These are phyloP conservation scores for Candida smagusa DNA, from an alignment of 1,139 yeast genomes.

Conservation along the genomic window DNA sequence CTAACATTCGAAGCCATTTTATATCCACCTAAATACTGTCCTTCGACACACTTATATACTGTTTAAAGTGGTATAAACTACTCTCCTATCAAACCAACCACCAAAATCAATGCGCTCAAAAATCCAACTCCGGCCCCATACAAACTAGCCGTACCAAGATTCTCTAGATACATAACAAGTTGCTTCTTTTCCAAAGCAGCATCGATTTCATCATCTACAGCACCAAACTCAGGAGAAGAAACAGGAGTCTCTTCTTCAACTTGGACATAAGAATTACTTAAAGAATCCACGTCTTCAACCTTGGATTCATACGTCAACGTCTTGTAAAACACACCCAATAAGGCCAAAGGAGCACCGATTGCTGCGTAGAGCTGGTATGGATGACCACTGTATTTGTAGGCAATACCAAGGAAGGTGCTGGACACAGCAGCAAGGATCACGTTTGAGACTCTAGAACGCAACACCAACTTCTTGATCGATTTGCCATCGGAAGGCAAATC, in stretches of 20 bases:
- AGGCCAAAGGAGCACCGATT: conserved; percentile 39
- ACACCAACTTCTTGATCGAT: conserved; percentile 7
- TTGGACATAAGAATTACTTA: conserved; percentile 50
- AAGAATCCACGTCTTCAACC: conserved; percentile 27
- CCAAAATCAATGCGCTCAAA: conserved; percentile 38
- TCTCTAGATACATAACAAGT: conserved; percentile 28
- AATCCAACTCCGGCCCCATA: conserved; percentile 40
- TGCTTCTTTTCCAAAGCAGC: conserved; percentile 41
- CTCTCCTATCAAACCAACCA: conserved; percentile 52
- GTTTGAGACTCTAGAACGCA: conserved; percentile 26
- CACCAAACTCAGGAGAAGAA: conserved; percentile 28
- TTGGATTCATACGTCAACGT: conserved; percentile 9
- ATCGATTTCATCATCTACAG: conserved; percentile 43
- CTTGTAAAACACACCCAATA: conserved; percentile 11
- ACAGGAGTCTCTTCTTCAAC: conserved; percentile 32
- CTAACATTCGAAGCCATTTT: too few species aligned
- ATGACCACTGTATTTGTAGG: conserved; percentile 47
- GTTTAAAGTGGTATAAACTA: conserved; percentile 12
- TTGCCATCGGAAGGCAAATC: conserved; percentile 5
- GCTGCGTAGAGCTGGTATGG: conserved; percentile 58
- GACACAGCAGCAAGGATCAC: conserved; percentile 36
- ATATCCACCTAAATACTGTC: neutral
- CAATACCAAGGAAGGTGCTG: conserved; percentile 37
- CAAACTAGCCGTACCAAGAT: conserved; percentile 28
- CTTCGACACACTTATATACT: too few species aligned